Percentiles rank a stretch among this genome's conserved stretches.
Conservation (phyloP, 2,329 filamentous ascomycete species). For the Beauveria rudraprayagi region DNA sequence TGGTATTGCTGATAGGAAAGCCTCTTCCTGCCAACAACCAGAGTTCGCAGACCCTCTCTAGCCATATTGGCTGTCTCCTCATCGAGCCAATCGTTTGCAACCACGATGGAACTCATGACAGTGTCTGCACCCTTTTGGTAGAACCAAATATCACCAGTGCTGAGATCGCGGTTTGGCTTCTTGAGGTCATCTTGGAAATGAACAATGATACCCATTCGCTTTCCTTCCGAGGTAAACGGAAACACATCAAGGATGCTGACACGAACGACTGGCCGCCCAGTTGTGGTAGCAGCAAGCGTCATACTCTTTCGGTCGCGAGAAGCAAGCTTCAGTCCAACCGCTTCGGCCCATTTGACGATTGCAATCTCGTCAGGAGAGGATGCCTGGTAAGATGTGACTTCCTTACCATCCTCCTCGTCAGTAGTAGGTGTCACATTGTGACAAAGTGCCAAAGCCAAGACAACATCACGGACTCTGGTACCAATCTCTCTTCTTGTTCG, state of each 20-base stretch:
- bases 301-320: constrained; percentile 85
- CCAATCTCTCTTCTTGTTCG: constrained; percentile 89
- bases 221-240: constrained; percentile 95
- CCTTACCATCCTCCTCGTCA: constrained; percentile 72
- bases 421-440: constrained; percentile 86
- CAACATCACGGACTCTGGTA: constrained; percentile 83
- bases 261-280: constrained; percentile 65
- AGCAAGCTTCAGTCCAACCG: constrained; percentile 75
- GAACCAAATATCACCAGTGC: constrained; percentile 84
- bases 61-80: constrained; percentile 99
- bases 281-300: constrained; percentile 68
- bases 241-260: constrained; percentile 91
- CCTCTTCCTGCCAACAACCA: constrained; percentile 89
- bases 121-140: constrained; percentile 98
- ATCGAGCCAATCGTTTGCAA: constrained; percentile 95
- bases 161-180: constrained; percentile 40
- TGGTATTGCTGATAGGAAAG: constrained; percentile 71
- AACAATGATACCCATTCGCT: constrained; percentile 95
- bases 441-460: constrained; percentile 84
- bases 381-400: constrained; percentile 82
- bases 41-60: constrained; percentile 83
- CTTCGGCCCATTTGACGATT: constrained; percentile 92
- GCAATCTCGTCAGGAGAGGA: constrained; percentile 97
- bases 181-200: constrained; percentile 60
- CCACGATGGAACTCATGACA: constrained; percentile 94